Percentiles rank a stretch among this genome's conserved stretches.
Evolutionary conservation across 2,329 filamentous ascomycete species (phyloP).

Genomic region (Colletotrichum euphorbiae): DNA sequence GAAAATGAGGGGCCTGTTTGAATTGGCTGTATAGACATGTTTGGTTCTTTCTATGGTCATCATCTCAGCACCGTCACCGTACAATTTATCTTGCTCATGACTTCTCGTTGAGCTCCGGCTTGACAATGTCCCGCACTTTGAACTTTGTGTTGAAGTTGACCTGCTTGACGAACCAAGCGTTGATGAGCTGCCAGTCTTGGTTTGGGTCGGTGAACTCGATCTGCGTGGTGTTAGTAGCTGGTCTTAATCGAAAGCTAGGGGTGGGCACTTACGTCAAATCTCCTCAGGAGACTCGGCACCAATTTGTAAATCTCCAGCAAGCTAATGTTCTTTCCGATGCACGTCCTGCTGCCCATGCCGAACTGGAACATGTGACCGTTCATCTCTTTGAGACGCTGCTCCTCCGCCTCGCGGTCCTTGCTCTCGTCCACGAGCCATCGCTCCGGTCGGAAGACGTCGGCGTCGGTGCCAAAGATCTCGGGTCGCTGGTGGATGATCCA

Average conservation of each 20-base stretch:
- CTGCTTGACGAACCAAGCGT: constrained; percentile 74
- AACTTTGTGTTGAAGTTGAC: constrained; percentile 64
- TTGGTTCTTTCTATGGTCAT: constrained; percentile 21
- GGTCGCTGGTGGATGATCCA: constrained; percentile 79
- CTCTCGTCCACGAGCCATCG: constrained; percentile 67
- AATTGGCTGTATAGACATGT: constrained; percentile 6
- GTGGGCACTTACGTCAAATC: constrained; percentile 66
- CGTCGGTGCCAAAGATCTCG: constrained; percentile 76
- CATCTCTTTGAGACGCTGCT: constrained; percentile 72
- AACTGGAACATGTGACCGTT: constrained; percentile 79
- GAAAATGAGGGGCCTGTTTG: background rate
- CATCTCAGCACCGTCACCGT: constrained; percentile 10
- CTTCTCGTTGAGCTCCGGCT: constrained; percentile 43
- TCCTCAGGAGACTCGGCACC: constrained; percentile 69
- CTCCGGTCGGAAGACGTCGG: constrained; percentile 75
- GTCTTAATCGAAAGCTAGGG: too few species aligned
- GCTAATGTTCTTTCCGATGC: constrained; percentile 76
- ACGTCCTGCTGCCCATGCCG: constrained; percentile 77
- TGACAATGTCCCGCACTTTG: constrained; percentile 56
- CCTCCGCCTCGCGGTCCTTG: constrained; percentile 52
- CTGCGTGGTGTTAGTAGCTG: constrained; percentile 47
- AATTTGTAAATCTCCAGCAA: constrained; percentile 73
- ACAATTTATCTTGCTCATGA: background rate
- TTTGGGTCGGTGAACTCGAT: constrained; percentile 64
- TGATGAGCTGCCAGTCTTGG: constrained; percentile 68